Evolutionary conservation across 2,329 filamentous ascomycete genomes (phyloP), one percentile per base, ranked within the genome.

Genomic region (Leptographium procerum): DNA sequence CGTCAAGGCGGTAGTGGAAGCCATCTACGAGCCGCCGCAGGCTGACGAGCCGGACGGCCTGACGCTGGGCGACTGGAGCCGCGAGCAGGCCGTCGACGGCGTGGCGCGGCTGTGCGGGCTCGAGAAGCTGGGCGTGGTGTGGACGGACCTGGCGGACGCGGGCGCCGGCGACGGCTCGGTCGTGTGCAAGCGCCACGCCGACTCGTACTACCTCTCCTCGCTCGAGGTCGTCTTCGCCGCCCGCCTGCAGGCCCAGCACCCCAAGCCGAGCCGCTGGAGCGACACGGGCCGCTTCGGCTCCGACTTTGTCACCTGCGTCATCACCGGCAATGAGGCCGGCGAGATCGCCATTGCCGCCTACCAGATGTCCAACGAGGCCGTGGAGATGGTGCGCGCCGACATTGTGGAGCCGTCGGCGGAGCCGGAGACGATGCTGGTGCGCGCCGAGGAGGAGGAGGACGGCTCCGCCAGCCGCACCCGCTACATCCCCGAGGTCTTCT

Each of bases 401-500:
- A 91, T 99, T 63, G 83, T 99, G 61, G 94, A 99, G 70, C 89
- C 94, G 9, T 97, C 91, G 10, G 91, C 91, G 33, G 92, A 97
- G 63, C 94, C 94, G 2, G 85, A 83, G 8, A 86, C 92, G 56
- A 96, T 99, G 92, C 82, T 99, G 52, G 94, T 99, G 5, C 90
- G 91, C 61, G 87, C 88, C 28, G 92, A 97, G 69, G 88, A 92
- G 60, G 91, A 96, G 65, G 88, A 91, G 56, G 87, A 91, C 63
- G 83, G 77, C 64, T 83, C 75, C 58, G 77, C 73, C 55, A 86
- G 81, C 69, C 84, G 84, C 58, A 85, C 87, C 28, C 83, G 91
- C 66, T 99, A 99, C 69, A 95, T 99, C 26, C 94, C 94, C 1
- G 94, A 99, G 68, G 92, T 99, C 5, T 99, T 97, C 73, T 99